Conservation (phyloP, 768 basidiomycete genomes). For the Mycena metata region DNA sequence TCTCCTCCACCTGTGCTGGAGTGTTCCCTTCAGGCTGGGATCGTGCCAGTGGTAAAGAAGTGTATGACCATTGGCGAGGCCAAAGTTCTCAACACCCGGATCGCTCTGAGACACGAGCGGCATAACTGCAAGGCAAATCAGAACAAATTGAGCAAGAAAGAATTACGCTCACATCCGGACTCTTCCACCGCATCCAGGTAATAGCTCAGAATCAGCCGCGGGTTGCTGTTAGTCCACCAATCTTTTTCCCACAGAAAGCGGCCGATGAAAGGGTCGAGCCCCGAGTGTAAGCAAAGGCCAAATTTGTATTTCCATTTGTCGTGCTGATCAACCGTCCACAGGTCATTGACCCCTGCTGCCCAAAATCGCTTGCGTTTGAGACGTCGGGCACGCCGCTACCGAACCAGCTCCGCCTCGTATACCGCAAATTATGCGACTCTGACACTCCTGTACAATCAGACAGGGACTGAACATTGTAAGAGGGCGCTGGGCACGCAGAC, state of each 20-base stretch:
- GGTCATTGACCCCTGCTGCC: constrained; percentile 47
- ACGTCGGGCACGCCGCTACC: constrained; percentile 5
- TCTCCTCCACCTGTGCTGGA: constrained; percentile 53
- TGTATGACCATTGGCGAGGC: constrained; percentile 55
- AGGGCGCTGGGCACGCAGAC: constrained; percentile 41
- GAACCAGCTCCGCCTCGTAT: constrained; percentile 35
- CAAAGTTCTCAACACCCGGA: constrained; percentile 51
- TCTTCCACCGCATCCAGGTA: constrained; percentile 42
- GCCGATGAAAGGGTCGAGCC: constrained; percentile 47
- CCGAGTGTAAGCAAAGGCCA: constrained; percentile 45
- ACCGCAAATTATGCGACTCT: constrained; percentile 9
- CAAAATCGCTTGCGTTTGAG: constrained; percentile 44
- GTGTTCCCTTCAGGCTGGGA: constrained; percentile 44
- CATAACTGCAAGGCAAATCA: constrained; percentile 37
- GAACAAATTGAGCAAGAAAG: background rate
- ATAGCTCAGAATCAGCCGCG: constrained; percentile 42
- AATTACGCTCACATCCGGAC: constrained; percentile 30
- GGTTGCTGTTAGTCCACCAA: constrained; percentile 51
- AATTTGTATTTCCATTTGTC: constrained; percentile 49
- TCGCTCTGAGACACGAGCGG: constrained; percentile 55
- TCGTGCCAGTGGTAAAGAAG: constrained; percentile 50
- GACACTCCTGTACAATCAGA: constrained; percentile 2
- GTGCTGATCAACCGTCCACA: constrained; percentile 49
- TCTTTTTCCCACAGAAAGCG: constrained; percentile 47
- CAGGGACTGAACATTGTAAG: background rate